Evolutionary conservation across 805 yeast genomes (phyloP), one percentile per base, ranked within the genome.

Genomic region (Candida boleticola): DNA sequence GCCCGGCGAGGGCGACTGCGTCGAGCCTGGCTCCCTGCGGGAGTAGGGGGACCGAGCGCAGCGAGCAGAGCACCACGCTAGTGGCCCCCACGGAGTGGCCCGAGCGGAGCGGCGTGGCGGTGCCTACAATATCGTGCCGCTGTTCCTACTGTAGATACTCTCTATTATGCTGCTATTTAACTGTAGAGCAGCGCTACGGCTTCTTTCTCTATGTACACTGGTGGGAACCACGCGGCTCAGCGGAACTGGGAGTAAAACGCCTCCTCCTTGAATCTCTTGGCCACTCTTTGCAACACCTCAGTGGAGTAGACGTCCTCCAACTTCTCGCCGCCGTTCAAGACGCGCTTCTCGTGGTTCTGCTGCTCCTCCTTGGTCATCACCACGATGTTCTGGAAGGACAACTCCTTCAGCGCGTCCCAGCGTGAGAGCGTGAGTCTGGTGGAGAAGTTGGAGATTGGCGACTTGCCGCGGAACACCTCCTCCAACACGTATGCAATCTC

Each of bases 401-500:
- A 66, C 10, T 83, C 86, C 51, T 74, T 66, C 1, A 59, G 54
- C 5, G 88, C 89, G 48, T 81, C 84, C 99, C 99, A 93, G 57
- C 86, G 73, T 1, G 95, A 81, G 30, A 93, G 71, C 1, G 92
- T 79, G 45, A 92, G 68, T 53, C 89, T 78, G 1, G 95, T 86
- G 4, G 90, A 83, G 52, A 74, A 86, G 16, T 90, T 85, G 14
- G 95, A 83, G 11, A 90, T 74, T 14, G 95, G 93, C 0, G 96
- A 85, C 61, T 89, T 89, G 11, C 98, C 97, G 47, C 95, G 80
- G 70, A 82, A 93, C 2, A 93, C 84, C 64, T 93, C 99, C 57
- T 92, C 98, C 27, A 90, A 71, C 13, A 92, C 72, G 57, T 89
- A 93, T 35, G 81, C 85, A 21, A 88, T 81, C 46, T 93, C 99